phyloP scores from a whole-genome alignment of 768 basidiomycete species.

The Solioccasus polychromus region DNA sequence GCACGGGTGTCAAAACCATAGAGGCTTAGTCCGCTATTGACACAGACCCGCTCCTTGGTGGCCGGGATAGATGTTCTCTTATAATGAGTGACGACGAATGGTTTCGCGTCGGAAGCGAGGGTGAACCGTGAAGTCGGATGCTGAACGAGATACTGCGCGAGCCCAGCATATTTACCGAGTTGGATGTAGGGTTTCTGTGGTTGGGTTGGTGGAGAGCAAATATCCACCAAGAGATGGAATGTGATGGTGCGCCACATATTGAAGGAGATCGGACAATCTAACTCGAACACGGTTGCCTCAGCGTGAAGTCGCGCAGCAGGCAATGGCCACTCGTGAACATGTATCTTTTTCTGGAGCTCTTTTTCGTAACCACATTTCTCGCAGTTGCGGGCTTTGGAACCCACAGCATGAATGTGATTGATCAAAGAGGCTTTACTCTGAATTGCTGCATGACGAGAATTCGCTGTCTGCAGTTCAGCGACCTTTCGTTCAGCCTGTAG shows the following conservation, averaged over 20 bases:
- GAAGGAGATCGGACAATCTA: background rate
- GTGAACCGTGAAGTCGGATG: constrained; percentile 10
- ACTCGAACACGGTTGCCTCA: background rate
- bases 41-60: constrained; percentile 12
- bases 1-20: constrained; percentile 24
- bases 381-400: constrained; percentile 16
- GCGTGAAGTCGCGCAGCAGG: constrained; percentile 22
- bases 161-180: constrained; percentile 7
- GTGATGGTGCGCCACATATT: background rate
- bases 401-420: background rate
- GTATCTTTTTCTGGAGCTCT: constrained; percentile 31
- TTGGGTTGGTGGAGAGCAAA: background rate
- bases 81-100: constrained; percentile 10
- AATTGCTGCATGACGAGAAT: constrained; percentile 19
- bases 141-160: constrained; percentile 2
- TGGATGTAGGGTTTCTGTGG: background rate
- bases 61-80: constrained; percentile 3
- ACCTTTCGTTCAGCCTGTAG: constrained; percentile 22
- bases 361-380: constrained; percentile 29
- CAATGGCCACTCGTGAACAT: constrained; percentile 47
- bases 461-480: constrained; percentile 27
- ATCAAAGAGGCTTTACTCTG: constrained; percentile 7
- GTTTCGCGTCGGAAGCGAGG: constrained; percentile 14
- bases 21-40: constrained; percentile 4
- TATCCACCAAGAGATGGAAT: background rate